Evolutionary conservation across 352 stramenopile genomes (phyloP).

Genomic region (Pythium coloratum): DNA sequence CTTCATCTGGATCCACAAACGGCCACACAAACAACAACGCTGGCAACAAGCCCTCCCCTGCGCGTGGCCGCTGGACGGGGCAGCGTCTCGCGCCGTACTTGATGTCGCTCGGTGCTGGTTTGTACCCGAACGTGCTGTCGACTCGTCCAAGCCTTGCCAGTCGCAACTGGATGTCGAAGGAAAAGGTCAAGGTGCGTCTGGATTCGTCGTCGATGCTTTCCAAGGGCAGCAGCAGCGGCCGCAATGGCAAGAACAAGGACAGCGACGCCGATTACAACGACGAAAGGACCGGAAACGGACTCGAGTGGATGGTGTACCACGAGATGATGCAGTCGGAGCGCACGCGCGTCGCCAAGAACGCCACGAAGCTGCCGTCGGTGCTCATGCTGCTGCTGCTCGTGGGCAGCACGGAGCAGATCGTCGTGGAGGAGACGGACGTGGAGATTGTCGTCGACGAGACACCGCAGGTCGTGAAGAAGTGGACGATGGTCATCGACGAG

Average conservation of each 20-base stretch:
- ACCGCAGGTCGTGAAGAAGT: constrained; percentile 29
- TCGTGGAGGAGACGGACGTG: constrained; percentile 32
- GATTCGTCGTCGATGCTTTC: constrained; percentile 56
- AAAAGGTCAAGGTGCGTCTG: constrained; percentile 81
- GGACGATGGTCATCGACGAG: constrained; percentile 66
- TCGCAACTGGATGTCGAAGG: constrained; percentile 75
- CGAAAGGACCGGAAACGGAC: constrained; percentile 29
- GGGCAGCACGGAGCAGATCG: constrained; percentile 36
- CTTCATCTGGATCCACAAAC: constrained; percentile 6
- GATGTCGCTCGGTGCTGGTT: constrained; percentile 62
- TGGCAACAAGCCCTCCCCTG: background rate
- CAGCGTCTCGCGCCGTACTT: constrained; percentile 55
- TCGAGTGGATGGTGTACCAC: constrained; percentile 80
- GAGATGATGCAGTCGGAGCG: constrained; percentile 85
- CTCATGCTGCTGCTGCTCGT: constrained; percentile 67
- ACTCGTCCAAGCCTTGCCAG: constrained; percentile 34
- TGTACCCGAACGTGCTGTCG: constrained; percentile 81
- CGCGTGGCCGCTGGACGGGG: constrained; percentile 3
- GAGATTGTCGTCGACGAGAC: constrained; percentile 37
- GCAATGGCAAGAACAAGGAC: constrained; percentile 27
- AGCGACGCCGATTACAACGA: constrained; percentile 24
- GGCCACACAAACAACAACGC: constrained; percentile 13
- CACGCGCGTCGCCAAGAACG: constrained; percentile 66
- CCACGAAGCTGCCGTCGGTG: constrained; percentile 60
- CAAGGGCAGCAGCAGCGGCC: constrained; percentile 11